A percentile compares a stretch with the other conserved stretches of the same genome.
phyloP scores from a whole-genome alignment of 345 rosid genomes.

The Dovyalis caffra region DNA sequence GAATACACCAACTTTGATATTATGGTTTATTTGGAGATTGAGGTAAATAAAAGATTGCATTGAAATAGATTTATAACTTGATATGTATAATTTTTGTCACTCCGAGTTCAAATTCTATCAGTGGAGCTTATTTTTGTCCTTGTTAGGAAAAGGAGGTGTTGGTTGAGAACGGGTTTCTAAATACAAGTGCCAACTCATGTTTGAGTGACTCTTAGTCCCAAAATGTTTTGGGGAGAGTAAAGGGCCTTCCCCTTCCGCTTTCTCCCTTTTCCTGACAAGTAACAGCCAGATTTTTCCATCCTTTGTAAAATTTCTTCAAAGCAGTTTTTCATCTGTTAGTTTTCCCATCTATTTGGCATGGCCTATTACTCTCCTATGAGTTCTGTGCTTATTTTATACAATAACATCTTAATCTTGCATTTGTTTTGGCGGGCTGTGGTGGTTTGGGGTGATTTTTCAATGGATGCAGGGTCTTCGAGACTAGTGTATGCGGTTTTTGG shows the following conservation, averaged over 20 bases:
- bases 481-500: constrained; percentile 53
- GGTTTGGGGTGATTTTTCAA: background rate
- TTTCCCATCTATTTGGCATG: background rate
- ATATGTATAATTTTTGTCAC: background rate
- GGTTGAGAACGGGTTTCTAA: background rate
- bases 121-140: background rate
- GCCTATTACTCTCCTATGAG: background rate
- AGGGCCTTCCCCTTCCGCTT: background rate
- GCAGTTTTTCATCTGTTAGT: background rate
- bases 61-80: background rate
- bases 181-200: background rate
- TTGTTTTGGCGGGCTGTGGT: background rate
- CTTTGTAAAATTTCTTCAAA: background rate
- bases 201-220: background rate
- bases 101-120: background rate
- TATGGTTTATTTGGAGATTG: background rate
- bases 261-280: background rate
- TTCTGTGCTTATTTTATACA: background rate
- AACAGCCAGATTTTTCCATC: background rate
- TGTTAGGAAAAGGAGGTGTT: background rate
- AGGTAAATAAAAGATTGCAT: background rate
- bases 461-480: constrained; percentile 74
- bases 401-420: background rate
- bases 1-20: background rate
- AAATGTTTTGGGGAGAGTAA: background rate